These are phyloP conservation scores for Trichosporon asahii DNA, from an alignment of 1,284 basidiomycete genomes.

Conservation along the genomic window DNA sequence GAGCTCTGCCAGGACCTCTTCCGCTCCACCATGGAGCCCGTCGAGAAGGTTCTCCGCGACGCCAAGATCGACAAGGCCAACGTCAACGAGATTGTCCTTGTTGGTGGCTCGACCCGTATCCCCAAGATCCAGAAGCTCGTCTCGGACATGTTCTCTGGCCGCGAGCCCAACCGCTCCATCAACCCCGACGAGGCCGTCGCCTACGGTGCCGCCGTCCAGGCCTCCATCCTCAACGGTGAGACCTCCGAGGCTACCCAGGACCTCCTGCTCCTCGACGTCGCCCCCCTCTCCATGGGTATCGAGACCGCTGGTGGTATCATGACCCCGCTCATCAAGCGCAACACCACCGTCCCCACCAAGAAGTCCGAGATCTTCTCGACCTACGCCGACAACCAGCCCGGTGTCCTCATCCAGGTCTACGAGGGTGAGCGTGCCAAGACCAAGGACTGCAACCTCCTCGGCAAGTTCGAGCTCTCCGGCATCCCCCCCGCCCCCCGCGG, in stretches of 20 bases:
- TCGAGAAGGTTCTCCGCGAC: constrained; percentile 97
- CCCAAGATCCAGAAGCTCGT: constrained; percentile 97
- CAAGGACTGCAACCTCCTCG: constrained; percentile 99
- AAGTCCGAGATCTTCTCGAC: constrained; percentile 99
- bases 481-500: constrained; percentile 98
- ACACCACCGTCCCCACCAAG: constrained; percentile 97
- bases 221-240: constrained; percentile 83
- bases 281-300: constrained; percentile 64
- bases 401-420: constrained; percentile 97
- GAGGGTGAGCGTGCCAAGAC: constrained; percentile 99
- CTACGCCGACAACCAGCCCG: constrained; percentile 98
- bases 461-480: constrained; percentile 97
- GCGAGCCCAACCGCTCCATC: constrained; percentile 92
- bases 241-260: constrained; percentile 63
- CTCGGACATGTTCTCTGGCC: constrained; percentile 98
- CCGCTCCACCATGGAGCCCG: constrained; percentile 93
- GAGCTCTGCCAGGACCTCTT: constrained; percentile 97
- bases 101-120: constrained; percentile 97
- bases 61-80: constrained; percentile 86
- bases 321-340: constrained; percentile 86
- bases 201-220: constrained; percentile 96
- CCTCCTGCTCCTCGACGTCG: constrained; percentile 94
- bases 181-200: constrained; percentile 96
- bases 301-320: constrained; percentile 98
- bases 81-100: constrained; percentile 73